These are phyloP conservation scores for Graphilbum fragrans DNA, from an alignment of 2,329 filamentous ascomycete species.

Conservation along the genomic window DNA sequence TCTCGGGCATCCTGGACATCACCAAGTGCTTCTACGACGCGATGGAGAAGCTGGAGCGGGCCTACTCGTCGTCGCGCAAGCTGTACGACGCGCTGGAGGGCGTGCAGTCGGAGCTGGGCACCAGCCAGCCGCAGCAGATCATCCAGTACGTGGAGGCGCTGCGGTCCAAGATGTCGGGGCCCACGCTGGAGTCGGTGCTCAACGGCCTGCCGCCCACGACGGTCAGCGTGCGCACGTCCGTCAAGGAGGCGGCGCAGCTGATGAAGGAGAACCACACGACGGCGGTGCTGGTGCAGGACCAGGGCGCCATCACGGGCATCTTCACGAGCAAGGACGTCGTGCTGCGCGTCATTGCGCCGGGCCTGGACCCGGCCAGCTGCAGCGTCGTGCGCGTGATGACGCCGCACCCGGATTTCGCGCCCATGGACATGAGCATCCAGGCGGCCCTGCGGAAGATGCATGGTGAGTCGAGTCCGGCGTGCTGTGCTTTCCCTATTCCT, in stretches of 20 bases:
- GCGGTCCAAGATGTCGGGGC: conserved; percentile 92
- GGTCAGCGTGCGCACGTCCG: conserved; percentile 88
- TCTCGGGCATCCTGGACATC: conserved; percentile 94
- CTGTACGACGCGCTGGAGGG: conserved; percentile 95
- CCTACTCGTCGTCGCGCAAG: conserved; percentile 95
- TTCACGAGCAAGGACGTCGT: conserved; percentile 99
- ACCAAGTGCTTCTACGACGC: conserved; percentile 99
- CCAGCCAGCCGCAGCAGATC: conserved; percentile 94
- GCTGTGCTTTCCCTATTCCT: too few species aligned
- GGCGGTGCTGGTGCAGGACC: conserved; percentile 88
- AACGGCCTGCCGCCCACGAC: conserved; percentile 87
- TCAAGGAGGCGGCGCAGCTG: conserved; percentile 84
- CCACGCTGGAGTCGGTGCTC: conserved; percentile 86
- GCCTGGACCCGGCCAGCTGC: conserved; percentile 85
- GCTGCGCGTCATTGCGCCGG: conserved; percentile 91
- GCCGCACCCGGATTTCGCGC: conserved; percentile 95
- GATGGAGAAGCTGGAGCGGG: conserved; percentile 98
- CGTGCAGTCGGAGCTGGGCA: conserved; percentile 91
- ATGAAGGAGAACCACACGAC: conserved; percentile 99
- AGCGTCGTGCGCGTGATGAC: conserved; percentile 99
- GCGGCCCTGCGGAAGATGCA: conserved; percentile 98
- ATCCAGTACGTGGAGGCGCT: conserved; percentile 98
- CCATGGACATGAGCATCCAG: conserved; percentile 98
- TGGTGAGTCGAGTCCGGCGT: conserved; percentile 43
- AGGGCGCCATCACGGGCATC: conserved; percentile 94